Conservation (phyloP, 2,329 filamentous ascomycete genomes). For the Raffaelea ambrosiae region DNA sequence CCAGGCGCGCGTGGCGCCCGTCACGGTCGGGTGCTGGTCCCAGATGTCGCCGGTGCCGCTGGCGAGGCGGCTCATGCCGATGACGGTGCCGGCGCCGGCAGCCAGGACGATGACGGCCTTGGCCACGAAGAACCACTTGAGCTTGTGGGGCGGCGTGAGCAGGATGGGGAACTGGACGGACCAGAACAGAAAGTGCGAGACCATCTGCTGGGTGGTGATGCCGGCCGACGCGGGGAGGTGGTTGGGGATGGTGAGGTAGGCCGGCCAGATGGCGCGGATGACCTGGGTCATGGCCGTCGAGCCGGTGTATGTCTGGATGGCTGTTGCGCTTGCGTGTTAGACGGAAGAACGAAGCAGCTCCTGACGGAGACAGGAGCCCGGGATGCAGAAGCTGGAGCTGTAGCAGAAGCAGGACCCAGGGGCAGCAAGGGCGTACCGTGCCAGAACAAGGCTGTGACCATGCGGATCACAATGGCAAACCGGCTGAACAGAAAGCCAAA, state of each 20-base stretch:
- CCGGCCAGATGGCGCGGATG: conserved; percentile 29
- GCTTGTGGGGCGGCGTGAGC: conserved; percentile 15
- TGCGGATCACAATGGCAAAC: conserved; percentile 21
- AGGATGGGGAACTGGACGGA: conserved; percentile 16
- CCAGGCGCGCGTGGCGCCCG: conserved; percentile 15
- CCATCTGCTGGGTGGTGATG: conserved; percentile 15
- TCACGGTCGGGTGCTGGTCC: conserved; percentile 15
- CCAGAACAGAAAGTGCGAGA: conserved; percentile 14
- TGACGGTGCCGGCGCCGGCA: conserved; percentile 7
- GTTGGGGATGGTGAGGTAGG: conserved; percentile 29
- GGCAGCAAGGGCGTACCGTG: conserved; percentile 16
- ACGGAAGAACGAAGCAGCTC: no score
- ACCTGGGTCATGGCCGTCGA: conserved; percentile 17
- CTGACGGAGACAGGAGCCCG: no score
- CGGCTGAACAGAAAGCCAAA: conserved; percentile 23
- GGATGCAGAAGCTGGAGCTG: no score
- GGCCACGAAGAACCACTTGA: conserved; percentile 14
- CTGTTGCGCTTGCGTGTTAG: not conserved
- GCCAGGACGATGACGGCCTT: conserved; percentile 6
- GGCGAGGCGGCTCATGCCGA: conserved; percentile 17
- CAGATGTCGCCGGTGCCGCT: conserved; percentile 17
- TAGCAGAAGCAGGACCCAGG: not conserved
- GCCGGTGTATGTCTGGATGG: conserved; percentile 21
- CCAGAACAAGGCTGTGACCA: conserved; percentile 25
- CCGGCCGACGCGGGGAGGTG: conserved; percentile 26